Evolutionary conservation across 345 rosid species (phyloP), one percentile per base, ranked within the genome.

Genomic region (Barbarea vulgaris): DNA sequence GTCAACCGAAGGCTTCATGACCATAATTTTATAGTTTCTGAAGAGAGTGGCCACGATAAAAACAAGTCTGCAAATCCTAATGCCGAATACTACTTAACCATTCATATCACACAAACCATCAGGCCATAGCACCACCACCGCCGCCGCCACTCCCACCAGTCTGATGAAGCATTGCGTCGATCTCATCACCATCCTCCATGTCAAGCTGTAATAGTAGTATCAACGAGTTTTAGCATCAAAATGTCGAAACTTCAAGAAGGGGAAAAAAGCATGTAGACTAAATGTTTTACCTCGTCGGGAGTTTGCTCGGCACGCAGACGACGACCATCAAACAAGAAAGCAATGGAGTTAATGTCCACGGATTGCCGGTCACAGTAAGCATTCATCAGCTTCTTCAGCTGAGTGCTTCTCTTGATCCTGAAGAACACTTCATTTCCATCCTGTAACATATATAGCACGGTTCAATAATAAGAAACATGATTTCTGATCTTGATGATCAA

Each of bases 101-200:
- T 59, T 75, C 21, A 63, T 76, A 77, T 70, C 72, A 77, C 76
- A 77, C 67, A 64, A 56, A 9, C 46, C 69, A 56, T 61, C 70
- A 63, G 7, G 70, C 62, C 64, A 36, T 11, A 47, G 13, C 68
- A 62, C 31, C 36, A 47, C 10, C 68, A 62, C 31, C 36, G 6
- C 24, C 42, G 21, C 11, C 17, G 17, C 91, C 90, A 46, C 21
- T 7, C 0, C 65, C 65, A 1, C 94, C 94, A 3, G 92, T 91
- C 77, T 91, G 94, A 80, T 91, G 97, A 34, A 91, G 79, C 94
- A 91, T 91, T 0, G 97, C 95, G 48, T 91, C 97, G 4, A 91
- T 91, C 84, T 91, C 97, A 77, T 91, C 97, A 21, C 95, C 97
- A 28, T 91, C 95, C 71, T 89, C 95, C 94, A 91, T 91, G 37